These are phyloP conservation scores for Metschnikowia vanudenii DNA, from an alignment of 805 yeast species.

Conservation along the genomic window DNA sequence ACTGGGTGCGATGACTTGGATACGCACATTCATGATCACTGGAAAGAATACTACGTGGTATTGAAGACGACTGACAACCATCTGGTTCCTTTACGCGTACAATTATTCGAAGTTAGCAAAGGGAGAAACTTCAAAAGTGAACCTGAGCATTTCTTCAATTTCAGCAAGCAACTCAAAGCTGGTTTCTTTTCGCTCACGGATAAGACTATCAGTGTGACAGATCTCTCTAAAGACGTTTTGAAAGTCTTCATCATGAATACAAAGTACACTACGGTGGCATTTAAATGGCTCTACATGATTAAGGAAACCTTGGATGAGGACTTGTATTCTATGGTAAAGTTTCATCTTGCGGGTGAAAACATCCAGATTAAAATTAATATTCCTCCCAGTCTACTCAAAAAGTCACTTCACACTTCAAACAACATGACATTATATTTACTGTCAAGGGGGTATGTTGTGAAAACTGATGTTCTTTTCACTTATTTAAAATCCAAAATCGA, in stretches of 20 bases:
- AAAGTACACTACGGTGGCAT: conserved; percentile 50
- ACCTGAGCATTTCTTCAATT: conserved; percentile 23
- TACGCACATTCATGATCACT: conserved; percentile 61
- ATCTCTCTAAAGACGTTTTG: conserved; percentile 23
- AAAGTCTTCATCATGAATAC: conserved; percentile 55
- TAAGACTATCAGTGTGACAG: conserved; percentile 59
- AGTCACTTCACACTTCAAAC: conserved; percentile 10
- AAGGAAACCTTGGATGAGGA: conserved; percentile 43
- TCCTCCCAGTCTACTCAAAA: conserved; percentile 31
- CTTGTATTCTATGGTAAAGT: conserved; percentile 25
- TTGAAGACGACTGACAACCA: conserved; percentile 58
- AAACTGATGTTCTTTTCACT: conserved; percentile 30
- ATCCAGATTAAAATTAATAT: conserved; percentile 45
- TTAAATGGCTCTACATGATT: conserved; percentile 64
- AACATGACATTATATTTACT: conserved; percentile 13
- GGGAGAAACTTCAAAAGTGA: conserved; percentile 24
- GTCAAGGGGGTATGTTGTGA: conserved; percentile 26
- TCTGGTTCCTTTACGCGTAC: conserved; percentile 55
- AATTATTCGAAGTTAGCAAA: conserved; percentile 54
- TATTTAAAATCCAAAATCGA: conserved; percentile 38
- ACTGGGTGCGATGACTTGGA: conserved; percentile 52
- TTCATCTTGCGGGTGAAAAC: conserved; percentile 48
- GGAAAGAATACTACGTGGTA: conserved; percentile 79
- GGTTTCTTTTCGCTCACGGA: conserved; percentile 66
- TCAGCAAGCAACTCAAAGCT: conserved; percentile 30